A percentile compares a stretch with the other conserved stretches of the same genome.
phyloP scores from a whole-genome alignment of 768 basidiomycete genomes.

The Serpula lacrymans region DNA sequence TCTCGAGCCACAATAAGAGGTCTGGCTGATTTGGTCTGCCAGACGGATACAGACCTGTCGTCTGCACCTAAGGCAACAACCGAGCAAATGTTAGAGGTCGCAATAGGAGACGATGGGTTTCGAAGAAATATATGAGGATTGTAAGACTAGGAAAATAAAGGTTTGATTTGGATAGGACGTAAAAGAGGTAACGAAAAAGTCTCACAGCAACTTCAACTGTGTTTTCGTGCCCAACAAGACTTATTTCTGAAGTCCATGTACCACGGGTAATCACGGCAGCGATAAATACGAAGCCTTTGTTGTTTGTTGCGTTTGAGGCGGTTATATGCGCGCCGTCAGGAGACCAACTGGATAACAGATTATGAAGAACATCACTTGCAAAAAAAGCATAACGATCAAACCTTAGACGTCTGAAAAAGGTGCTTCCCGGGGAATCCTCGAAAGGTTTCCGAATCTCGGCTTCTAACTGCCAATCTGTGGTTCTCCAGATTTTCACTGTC shows the following conservation, averaged over 20 bases:
- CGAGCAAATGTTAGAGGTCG: conserved; percentile 83
- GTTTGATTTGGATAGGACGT: conserved; percentile 4
- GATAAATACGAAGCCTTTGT: conserved; percentile 94
- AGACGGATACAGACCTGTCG: conserved; percentile 90
- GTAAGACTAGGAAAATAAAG: conserved; percentile 58
- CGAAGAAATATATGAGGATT: conserved; percentile 94
- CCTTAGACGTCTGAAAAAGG: conserved; percentile 92
- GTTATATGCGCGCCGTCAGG: conserved; percentile 99
- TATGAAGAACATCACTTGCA: too few species aligned
- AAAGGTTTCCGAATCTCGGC: conserved; percentile 88
- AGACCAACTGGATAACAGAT: conserved; percentile 70
- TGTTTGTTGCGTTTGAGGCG: conserved; percentile 95
- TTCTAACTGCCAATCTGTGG: conserved; percentile 86
- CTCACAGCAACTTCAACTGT: conserved; percentile 93
- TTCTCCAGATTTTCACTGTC: conserved; percentile 95
- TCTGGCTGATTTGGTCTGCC: conserved; percentile 90
- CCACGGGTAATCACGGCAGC: conserved; percentile 92
- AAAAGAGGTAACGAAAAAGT: conserved; percentile 4
- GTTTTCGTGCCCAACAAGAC: conserved; percentile 95
- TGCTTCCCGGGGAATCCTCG: conserved; percentile 89
- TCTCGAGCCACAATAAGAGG: conserved; percentile 93
- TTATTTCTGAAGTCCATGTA: conserved; percentile 88
- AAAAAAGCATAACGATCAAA: conserved; percentile 22
- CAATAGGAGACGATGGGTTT: conserved; percentile 60
- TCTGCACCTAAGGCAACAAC: conserved; percentile 93